Conservation (phyloP, 495 filamentous ascomycete genomes). For the Monascus purpureus region DNA sequence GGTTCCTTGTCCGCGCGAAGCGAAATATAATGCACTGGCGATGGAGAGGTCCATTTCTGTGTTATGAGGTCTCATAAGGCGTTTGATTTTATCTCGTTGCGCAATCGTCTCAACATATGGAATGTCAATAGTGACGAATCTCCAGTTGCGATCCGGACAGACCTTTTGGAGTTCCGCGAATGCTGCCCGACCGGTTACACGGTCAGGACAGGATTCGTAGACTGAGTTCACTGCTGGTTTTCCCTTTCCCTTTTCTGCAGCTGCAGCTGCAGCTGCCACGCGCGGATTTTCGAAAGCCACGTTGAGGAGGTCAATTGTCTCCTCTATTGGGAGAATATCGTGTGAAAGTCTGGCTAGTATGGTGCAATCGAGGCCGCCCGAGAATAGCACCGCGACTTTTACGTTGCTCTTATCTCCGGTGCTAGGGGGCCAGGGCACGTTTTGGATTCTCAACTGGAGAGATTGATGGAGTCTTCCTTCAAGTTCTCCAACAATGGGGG, state of each 20-base stretch:
- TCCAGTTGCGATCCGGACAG: conserved; percentile 64
- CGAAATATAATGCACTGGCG: conserved; percentile 82
- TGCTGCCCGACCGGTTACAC: conserved; percentile 68
- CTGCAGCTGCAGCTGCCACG: conserved; percentile 36
- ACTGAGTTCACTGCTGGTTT: conserved; percentile 20
- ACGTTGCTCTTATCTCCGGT: conserved; percentile 13
- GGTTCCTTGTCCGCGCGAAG: conserved; percentile 59
- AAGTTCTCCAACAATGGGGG: conserved; percentile 41
- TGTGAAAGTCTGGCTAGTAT: conserved; percentile 74
- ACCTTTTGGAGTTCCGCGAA: conserved; percentile 54
- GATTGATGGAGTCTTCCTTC: conserved; percentile 47
- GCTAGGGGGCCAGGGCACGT: conserved; percentile 45
- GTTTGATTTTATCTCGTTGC: conserved; percentile 54
- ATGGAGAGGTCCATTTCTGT: conserved; percentile 99
- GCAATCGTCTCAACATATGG: conserved; percentile 60
- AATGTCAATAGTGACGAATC: conserved; percentile 72
- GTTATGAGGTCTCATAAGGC: conserved; percentile 80
- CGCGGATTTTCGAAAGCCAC: conserved; percentile 94
- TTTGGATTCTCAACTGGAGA: conserved; percentile 46
- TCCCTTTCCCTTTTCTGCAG: conserved; percentile 11
- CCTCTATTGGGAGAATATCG: conserved; percentile 51
- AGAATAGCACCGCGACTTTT: conserved; percentile 76
- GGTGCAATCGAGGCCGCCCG: conserved; percentile 87
- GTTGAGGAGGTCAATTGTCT: conserved; percentile 79
- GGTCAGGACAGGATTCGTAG: conserved; percentile 81